Evolutionary conservation across 768 basidiomycete species (phyloP).

Genomic region (Tylopilus subfusipes): DNA sequence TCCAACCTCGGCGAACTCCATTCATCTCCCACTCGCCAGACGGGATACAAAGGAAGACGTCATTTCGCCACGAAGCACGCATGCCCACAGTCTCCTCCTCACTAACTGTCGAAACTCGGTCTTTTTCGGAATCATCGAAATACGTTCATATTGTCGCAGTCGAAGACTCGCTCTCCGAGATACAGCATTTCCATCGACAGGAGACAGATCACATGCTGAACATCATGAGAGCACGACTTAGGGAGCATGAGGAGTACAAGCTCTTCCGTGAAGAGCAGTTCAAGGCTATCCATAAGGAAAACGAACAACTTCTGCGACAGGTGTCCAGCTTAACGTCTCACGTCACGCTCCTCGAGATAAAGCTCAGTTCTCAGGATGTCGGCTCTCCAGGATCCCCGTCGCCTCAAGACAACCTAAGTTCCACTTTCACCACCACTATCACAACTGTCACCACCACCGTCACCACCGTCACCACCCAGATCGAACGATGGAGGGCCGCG

Average conservation of each 20-base stretch:
- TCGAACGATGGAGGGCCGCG: neutral
- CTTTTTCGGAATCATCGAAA: neutral
- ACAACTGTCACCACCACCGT: constrained; percentile 1
- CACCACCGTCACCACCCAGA: neutral
- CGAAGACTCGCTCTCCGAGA: neutral
- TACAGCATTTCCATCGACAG: neutral
- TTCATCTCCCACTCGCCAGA: neutral
- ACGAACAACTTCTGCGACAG: neutral
- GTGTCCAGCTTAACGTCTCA: neutral
- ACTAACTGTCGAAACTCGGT: neutral
- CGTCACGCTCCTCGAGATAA: neutral
- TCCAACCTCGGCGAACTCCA: neutral
- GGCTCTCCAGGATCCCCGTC: neutral
- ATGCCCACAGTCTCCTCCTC: neutral
- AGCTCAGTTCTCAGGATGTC: neutral
- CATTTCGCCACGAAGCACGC: neutral
- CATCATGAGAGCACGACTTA: neutral
- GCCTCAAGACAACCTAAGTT: neutral
- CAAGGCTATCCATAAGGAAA: neutral
- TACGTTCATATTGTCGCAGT: no score
- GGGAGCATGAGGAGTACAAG: neutral
- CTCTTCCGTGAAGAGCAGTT: neutral
- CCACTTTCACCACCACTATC: neutral
- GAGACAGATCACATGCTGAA: constrained; percentile 1
- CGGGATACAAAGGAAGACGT: neutral